Evolutionary conservation across 257 asterid genomes (phyloP).

Genomic region (Linderniella brevidens): DNA sequence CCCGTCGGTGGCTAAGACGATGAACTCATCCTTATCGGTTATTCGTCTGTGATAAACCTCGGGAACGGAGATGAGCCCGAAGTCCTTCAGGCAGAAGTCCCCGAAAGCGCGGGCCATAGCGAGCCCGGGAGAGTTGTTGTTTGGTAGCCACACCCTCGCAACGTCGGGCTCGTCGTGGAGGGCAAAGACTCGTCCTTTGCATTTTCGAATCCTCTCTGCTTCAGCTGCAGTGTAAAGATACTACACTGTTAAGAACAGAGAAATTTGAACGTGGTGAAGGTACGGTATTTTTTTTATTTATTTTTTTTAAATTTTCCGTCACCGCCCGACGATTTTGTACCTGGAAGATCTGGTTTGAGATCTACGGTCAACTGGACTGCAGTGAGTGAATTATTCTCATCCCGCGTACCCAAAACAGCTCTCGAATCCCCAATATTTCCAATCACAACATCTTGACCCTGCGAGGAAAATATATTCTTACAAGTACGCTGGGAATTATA

Average conservation of each 20-base stretch:
- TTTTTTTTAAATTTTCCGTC: not conserved
- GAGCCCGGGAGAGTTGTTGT: conserved; percentile 41
- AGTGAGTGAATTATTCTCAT: not conserved
- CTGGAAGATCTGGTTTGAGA: conserved; percentile 4
- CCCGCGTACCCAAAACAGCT: conserved; percentile 2
- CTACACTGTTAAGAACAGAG: no score
- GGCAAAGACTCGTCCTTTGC: conserved; percentile 3
- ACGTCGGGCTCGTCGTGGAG: conserved; percentile 3
- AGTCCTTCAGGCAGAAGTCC: conserved; percentile 80
- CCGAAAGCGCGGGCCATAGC: conserved; percentile 97
- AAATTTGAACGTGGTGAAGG: no score
- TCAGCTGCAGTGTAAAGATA: not conserved
- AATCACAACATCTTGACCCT: conserved; percentile 3
- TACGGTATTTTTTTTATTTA: no score
- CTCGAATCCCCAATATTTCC: conserved; percentile 5
- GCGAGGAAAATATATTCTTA: not conserved
- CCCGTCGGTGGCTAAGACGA: conserved; percentile 85
- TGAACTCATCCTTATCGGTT: conserved; percentile 49
- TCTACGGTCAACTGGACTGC: conserved; percentile 3
- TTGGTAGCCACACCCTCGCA: conserved; percentile 5
- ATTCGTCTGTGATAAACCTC: conserved; percentile 38
- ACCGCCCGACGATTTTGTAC: not conserved
- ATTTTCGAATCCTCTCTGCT: not conserved
- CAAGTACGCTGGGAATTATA: not conserved
- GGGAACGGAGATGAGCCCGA: conserved; percentile 67